Conservation (phyloP, 2,329 filamentous ascomycete species). For the Dactylellina sp. region DNA sequence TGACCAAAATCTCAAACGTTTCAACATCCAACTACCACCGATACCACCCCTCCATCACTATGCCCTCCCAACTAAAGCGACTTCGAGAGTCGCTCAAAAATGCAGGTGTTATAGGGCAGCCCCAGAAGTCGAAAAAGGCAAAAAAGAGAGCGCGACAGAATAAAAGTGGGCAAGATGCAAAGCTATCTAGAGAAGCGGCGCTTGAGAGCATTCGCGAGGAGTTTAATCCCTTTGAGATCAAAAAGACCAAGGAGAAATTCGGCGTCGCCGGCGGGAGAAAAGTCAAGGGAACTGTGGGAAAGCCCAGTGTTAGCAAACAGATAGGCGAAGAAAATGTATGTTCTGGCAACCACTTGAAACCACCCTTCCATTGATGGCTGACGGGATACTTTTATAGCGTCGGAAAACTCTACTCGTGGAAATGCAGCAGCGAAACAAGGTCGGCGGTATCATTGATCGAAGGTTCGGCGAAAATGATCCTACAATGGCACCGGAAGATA, state of each 20-base stretch:
- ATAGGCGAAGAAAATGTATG: slow-evolving; percentile 83
- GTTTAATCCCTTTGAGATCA: slow-evolving; percentile 98
- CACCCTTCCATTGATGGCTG: not conserved
- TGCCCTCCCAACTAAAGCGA: slow-evolving; percentile 92
- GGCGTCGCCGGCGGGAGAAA: slow-evolving; percentile 63
- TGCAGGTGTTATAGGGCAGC: slow-evolving; percentile 88
- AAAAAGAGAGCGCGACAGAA: slow-evolving; percentile 68
- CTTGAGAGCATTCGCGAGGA: slow-evolving; percentile 89
- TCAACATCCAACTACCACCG: slow-evolving; percentile 1
- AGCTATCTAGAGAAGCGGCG: slow-evolving; percentile 79
- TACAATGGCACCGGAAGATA: slow-evolving; percentile 91
- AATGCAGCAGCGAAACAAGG: slow-evolving; percentile 88
- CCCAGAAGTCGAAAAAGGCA: slow-evolving; percentile 95
- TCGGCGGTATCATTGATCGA: slow-evolving; percentile 90
- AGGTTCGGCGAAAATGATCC: slow-evolving; percentile 97
- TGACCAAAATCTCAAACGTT: not conserved
- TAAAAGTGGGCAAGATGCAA: slow-evolving; percentile 71
- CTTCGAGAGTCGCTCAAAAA: slow-evolving; percentile 90
- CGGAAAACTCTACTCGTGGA: slow-evolving; percentile 87
- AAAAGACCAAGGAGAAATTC: slow-evolving; percentile 64
- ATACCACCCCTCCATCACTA: slow-evolving; percentile 8
- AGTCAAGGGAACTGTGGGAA: slow-evolving; percentile 69
- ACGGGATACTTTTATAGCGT: slow-evolving; percentile 67
- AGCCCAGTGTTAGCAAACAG: slow-evolving; percentile 86
- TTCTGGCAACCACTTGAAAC: slow-evolving; percentile 44